A percentile compares a stretch with the other conserved stretches of the same genome.
These are phyloP conservation scores for Henckelia pumila DNA, from an alignment of 257 asterid species.

Conservation along the genomic window DNA sequence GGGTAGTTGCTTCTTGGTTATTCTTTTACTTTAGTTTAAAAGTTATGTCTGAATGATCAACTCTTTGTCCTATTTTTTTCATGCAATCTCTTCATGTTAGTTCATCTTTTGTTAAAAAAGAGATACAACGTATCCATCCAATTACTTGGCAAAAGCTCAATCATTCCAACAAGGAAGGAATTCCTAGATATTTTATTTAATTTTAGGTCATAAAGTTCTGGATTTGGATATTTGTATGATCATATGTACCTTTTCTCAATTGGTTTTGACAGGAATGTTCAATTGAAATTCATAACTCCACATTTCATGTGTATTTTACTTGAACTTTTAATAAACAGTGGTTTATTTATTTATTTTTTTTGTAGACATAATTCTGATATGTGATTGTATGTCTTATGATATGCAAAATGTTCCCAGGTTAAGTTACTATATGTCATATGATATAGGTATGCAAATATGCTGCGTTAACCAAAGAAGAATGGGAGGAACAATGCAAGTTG, in stretches of 20 bases:
- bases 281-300: neutral
- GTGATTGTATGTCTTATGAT: neutral
- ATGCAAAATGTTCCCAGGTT: constrained; percentile 8
- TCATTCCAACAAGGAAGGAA: neutral
- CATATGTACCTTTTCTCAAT: neutral
- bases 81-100: neutral
- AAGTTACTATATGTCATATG: constrained; percentile 3
- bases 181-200: neutral
- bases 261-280: neutral
- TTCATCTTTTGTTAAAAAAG: neutral
- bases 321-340: neutral
- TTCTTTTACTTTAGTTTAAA: constrained; percentile 1
- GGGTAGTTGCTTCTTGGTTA: neutral
- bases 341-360: no score
- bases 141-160: neutral
- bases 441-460: constrained; percentile 80
- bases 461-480: constrained; percentile 84
- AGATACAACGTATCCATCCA: neutral
- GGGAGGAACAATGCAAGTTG: constrained; percentile 93
- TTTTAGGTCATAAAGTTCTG: neutral
- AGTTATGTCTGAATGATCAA: neutral
- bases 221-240: neutral
- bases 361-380: neutral
- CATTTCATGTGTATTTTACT: neutral
- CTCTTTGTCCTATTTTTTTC: neutral